Evolutionary conservation across 495 filamentous ascomycete species (phyloP), one percentile per base, ranked within the genome.

Genomic region (Podospora comata): DNA sequence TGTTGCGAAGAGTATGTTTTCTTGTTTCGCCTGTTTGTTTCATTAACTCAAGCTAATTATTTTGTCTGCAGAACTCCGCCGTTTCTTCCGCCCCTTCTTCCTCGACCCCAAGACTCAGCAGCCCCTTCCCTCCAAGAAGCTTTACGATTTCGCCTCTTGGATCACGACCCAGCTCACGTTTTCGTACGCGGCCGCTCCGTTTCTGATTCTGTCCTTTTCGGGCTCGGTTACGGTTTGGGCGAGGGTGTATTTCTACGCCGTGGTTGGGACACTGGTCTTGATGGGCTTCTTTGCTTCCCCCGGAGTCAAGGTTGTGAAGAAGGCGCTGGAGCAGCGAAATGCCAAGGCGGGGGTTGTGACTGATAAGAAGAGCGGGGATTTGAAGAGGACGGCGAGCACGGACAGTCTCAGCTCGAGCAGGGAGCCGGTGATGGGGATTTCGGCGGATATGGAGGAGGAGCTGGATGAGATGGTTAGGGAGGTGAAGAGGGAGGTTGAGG

Each of bases 41-140:
- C 48, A 28, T 65, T 27, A 13, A 6, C 64, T 20, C 64, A 4
- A 3, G 28, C 7, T 54, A 13, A 61, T 60, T 67, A 64, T 66
- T 65, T 57, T 70, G 64, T 74, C 23, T 23, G 55, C 69, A 97
- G 92, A 96, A 73, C 89, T 89, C 81, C 95, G 95, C 64, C 92
- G 95, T 60, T 84, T 93, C 77, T 77, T 97, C 70, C 93, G 96
- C 34, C 95, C 95, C 48, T 94, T 99, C 83, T 97, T 98, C 86
- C 81, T 98, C 57, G 88, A 91, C 65, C 85, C 92, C 20, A 76
- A 78, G 39, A 83, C 85, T 27, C 88, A 89, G 60, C 84, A 84
- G 57, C 86, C 91, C 11, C 87, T 87, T 0, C 84, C 87, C 0
- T 83, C 82, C 77, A 98, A 98, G 80, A 86, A 82, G 55, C 91